Evolutionary conservation across 148 eudicot genomes (phyloP).

Genomic region (Chenopodium suecicum): DNA sequence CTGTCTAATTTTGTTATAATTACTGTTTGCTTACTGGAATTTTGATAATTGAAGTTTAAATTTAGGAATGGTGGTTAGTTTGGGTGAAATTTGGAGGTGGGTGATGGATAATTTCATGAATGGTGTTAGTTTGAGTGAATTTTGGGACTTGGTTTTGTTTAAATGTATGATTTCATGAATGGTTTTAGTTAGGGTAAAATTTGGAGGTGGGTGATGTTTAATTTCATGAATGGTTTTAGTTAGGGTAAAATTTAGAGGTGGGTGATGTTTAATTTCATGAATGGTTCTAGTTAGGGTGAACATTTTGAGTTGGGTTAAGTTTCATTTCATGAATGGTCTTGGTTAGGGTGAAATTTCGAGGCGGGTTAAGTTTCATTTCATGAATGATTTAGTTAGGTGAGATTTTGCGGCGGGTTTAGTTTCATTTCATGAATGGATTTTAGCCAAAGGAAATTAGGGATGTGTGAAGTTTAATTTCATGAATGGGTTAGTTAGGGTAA

Average conservation of each 20-base stretch:
- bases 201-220: background rate
- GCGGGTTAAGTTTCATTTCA: background rate
- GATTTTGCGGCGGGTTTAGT: background rate
- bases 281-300: background rate
- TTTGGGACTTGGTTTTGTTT: background rate
- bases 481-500: too few species aligned
- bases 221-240: background rate
- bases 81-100: background rate
- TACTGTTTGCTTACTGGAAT: too few species aligned
- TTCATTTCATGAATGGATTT: too few species aligned
- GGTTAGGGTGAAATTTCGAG: background rate
- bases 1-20: background rate
- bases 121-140: too few species aligned
- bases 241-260: background rate
- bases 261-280: background rate
- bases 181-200: background rate
- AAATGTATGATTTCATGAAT: background rate
- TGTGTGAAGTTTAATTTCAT: too few species aligned
- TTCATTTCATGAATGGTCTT: background rate
- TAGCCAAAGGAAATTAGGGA: too few species aligned
- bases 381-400: background rate
- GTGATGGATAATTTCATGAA: background rate
- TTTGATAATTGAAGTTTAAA: too few species aligned
- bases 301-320: background rate
- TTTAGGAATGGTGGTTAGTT: too few species aligned